Conservation (phyloP, 2,329 filamentous ascomycete genomes). For the Sphaceloma murrayae region DNA sequence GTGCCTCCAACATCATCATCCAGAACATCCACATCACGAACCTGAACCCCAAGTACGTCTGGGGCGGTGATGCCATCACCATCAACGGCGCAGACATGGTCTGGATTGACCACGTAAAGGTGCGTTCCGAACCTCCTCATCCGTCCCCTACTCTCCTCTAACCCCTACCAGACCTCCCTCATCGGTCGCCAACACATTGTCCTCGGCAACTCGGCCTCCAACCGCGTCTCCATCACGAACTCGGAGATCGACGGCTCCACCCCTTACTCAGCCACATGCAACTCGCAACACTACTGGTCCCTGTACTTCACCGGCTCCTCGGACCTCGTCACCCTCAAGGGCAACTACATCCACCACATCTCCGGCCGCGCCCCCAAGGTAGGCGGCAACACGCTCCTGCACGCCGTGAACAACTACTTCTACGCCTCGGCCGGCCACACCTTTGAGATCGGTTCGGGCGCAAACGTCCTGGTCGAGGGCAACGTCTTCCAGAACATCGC, state of each 20-base stretch:
- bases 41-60: constrained; percentile 27
- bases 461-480: constrained; percentile 24
- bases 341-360: constrained; percentile 52
- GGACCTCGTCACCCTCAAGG: constrained; percentile 50
- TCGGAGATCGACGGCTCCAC: constrained; percentile 48
- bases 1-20: constrained; percentile 31
- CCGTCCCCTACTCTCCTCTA: not conserved
- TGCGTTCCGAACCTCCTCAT: not conserved
- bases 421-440: constrained; percentile 47
- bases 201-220: constrained; percentile 44
- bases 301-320: constrained; percentile 48
- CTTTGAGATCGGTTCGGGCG: constrained; percentile 41
- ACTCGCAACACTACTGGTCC: constrained; percentile 52
- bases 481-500: constrained; percentile 29
- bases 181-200: constrained; percentile 54
- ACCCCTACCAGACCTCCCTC: constrained; percentile 41
- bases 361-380: constrained; percentile 51
- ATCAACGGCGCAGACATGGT: constrained; percentile 25
- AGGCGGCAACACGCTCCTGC: constrained; percentile 46
- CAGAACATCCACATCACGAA: constrained; percentile 30
- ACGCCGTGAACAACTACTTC: constrained; percentile 56
- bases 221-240: constrained; percentile 52
- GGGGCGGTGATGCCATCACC: constrained; percentile 28
- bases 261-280: constrained; percentile 48
- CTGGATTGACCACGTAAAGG: constrained; percentile 26